A percentile compares a stretch with the other conserved stretches of the same genome.
Conservation (phyloP, 1,139 yeast genomes). For the Magnusiomyces tetraspermus region DNA sequence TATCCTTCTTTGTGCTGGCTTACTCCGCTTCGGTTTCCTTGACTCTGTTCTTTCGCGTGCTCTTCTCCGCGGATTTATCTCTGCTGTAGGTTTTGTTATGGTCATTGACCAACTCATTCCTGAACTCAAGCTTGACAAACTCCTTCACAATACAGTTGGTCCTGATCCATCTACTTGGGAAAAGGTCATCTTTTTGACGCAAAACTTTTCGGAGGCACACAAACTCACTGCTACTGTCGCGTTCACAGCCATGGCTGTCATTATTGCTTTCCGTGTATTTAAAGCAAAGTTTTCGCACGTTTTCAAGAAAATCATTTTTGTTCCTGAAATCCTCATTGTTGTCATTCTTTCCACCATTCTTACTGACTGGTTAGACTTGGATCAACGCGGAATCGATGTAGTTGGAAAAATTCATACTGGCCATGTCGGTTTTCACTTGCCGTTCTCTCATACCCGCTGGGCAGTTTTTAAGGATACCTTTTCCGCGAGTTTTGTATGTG, state of each 20-base stretch:
- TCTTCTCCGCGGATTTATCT: slow-evolving; percentile 75
- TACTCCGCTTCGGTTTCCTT: slow-evolving; percentile 76
- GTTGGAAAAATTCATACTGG: slow-evolving; percentile 57
- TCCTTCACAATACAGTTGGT: slow-evolving; percentile 41
- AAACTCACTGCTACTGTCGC: slow-evolving; percentile 30
- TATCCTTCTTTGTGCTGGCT: slow-evolving; percentile 63
- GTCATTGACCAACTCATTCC: slow-evolving; percentile 65
- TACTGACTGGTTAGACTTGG: slow-evolving; percentile 48
- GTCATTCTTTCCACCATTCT: slow-evolving; percentile 55
- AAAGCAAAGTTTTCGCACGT: slow-evolving; percentile 12
- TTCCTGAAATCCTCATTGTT: slow-evolving; percentile 79
- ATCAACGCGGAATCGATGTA: slow-evolving; percentile 49
- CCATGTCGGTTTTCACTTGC: slow-evolving; percentile 39
- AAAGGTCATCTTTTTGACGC: slow-evolving; percentile 50
- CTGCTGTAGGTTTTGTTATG: slow-evolving; percentile 89
- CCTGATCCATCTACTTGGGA: slow-evolving; percentile 64
- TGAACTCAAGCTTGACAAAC: slow-evolving; percentile 52
- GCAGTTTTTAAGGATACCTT: slow-evolving; percentile 32
- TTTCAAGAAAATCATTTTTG: slow-evolving; percentile 28
- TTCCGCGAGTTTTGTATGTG: slow-evolving; percentile 51
- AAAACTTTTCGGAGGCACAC: slow-evolving; percentile 35
- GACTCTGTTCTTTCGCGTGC: slow-evolving; percentile 83
- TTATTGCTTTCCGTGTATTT: slow-evolving; percentile 26
- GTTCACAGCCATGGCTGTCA: slow-evolving; percentile 26
- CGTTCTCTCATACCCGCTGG: slow-evolving; percentile 36